Conservation (phyloP, 495 filamentous ascomycete genomes). For the Rusavskia elegans region DNA sequence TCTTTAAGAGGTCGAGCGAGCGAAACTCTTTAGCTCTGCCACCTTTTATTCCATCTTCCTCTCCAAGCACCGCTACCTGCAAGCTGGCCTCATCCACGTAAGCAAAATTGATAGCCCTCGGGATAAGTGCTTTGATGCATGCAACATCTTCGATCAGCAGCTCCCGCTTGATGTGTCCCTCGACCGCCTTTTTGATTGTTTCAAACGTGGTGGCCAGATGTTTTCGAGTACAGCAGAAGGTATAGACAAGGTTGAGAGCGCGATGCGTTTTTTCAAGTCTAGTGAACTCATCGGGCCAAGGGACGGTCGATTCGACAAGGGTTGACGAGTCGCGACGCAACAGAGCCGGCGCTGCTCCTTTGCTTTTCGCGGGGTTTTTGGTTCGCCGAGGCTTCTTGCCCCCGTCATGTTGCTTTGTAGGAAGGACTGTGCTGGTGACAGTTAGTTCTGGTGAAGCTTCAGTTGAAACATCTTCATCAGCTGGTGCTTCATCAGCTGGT, state of each 20-base stretch:
- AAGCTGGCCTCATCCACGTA: conserved; percentile 75
- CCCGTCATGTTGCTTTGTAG: conserved; percentile 40
- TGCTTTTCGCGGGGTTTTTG: conserved; percentile 7
- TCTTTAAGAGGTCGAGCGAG: conserved; percentile 5
- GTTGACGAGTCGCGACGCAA: conserved; percentile 24
- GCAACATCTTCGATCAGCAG: conserved; percentile 66
- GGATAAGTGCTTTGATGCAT: conserved; percentile 60
- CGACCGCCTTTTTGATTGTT: conserved; percentile 70
- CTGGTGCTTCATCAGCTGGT: neutral
- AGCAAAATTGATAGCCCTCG: conserved; percentile 60
- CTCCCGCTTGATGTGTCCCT: conserved; percentile 58
- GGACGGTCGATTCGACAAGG: conserved; percentile 27
- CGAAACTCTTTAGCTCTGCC: conserved; percentile 23
- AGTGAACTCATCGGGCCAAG: conserved; percentile 65
- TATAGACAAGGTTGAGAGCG: conserved; percentile 83
- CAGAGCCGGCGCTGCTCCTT: conserved; percentile 17
- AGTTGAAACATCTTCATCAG: neutral
- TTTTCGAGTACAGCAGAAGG: conserved; percentile 85
- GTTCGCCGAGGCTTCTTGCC: conserved; percentile 31
- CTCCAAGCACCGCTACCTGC: conserved; percentile 59
- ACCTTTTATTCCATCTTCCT: conserved; percentile 36
- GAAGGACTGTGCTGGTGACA: conserved; percentile 21
- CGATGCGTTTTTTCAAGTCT: conserved; percentile 60
- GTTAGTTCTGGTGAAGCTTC: neutral
- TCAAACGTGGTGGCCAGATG: conserved; percentile 84